phyloP scores from a whole-genome alignment of 2,329 filamentous ascomycete genomes.

The Leptographium galeiforme region DNA sequence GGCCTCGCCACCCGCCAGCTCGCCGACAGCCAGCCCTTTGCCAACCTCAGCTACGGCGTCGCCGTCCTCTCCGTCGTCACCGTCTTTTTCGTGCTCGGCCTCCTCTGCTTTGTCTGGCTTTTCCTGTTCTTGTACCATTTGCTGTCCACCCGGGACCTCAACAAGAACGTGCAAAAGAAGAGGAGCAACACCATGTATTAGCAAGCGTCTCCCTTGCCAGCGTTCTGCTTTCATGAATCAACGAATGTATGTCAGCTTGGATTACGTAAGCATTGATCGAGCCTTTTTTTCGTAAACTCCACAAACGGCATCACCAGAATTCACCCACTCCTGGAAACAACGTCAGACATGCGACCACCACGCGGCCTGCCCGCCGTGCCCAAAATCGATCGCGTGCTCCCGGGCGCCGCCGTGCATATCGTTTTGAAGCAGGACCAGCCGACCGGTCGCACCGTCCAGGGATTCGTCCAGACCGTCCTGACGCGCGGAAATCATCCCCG shows the following conservation, averaged over 20 bases:
- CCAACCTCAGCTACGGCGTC: not conserved
- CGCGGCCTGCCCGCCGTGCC: slow-evolving; percentile 3
- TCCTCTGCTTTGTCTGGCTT: not conserved
- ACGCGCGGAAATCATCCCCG: slow-evolving; percentile 63
- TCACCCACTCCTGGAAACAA: no score
- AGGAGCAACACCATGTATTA: not conserved
- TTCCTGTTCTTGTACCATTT: not conserved
- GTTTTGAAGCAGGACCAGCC: slow-evolving; percentile 65
- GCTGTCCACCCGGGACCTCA: not conserved
- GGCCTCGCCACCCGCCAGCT: not conserved
- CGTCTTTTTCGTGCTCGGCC: not conserved
- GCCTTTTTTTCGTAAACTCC: no score
- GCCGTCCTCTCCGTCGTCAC: not conserved
- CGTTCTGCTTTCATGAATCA: no score
- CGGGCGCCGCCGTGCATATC: slow-evolving; percentile 55
- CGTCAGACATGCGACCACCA: slow-evolving; percentile 1
- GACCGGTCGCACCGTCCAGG: slow-evolving; percentile 57
- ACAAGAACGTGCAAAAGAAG: not conserved
- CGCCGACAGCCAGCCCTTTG: not conserved
- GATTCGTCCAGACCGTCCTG: slow-evolving; percentile 52
- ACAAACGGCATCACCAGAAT: no score
- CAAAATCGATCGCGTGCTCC: slow-evolving; percentile 30
- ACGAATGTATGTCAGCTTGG: not conserved
- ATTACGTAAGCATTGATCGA: no score
- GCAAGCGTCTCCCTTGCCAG: not conserved